Percentiles rank a stretch among this genome's conserved stretches.
These are phyloP conservation scores for Beauveria sp. DNA, from an alignment of 2,329 filamentous ascomycete genomes.

Conservation along the genomic window DNA sequence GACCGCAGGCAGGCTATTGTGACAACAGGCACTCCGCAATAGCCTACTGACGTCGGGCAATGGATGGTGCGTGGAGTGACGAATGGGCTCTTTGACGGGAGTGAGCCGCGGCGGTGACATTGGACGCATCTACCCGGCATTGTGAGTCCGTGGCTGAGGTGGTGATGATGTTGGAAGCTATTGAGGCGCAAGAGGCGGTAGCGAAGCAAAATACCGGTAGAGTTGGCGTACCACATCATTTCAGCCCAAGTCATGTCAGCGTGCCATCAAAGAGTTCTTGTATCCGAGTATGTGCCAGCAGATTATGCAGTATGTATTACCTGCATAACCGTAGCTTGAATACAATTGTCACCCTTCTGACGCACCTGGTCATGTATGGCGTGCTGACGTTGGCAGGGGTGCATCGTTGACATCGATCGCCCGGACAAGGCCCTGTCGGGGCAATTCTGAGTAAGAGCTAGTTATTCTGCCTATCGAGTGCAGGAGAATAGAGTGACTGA, in stretches of 20 bases:
- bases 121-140: background rate
- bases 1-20: background rate
- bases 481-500: background rate
- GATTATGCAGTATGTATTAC: background rate
- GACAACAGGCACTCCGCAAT: too few species aligned
- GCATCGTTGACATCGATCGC: slow-evolving; percentile 4
- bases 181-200: too few species aligned
- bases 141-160: background rate
- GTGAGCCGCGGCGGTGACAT: background rate
- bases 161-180: background rate
- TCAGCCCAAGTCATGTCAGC: background rate
- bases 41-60: background rate
- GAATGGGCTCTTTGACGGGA: background rate
- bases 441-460: slow-evolving; percentile 1
- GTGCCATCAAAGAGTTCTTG: background rate
- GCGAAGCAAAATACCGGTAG: background rate
- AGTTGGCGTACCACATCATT: background rate
- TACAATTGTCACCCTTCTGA: too few species aligned
- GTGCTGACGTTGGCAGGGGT: slow-evolving; percentile 3
- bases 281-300: background rate
- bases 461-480: background rate
- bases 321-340: too few species aligned
- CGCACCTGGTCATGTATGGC: background rate
- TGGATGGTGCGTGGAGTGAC: background rate
- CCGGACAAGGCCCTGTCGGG: background rate